Conservation (phyloP, 345 rosid genomes). For the Heritiera littoralis region DNA sequence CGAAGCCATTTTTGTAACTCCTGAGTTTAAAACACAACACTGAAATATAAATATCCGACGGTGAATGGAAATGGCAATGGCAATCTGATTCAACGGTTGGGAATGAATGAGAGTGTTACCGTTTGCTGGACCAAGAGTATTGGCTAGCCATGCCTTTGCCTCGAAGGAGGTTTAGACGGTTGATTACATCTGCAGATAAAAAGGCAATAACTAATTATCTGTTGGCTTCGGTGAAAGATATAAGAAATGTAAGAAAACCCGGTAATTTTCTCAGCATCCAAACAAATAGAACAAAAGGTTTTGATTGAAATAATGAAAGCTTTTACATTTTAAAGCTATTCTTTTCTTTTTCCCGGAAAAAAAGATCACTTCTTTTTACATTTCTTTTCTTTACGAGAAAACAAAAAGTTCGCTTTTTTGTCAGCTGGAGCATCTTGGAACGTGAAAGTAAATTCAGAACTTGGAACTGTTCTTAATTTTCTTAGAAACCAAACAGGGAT, state of each 20-base stretch:
- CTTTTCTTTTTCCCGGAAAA: background rate
- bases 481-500: slow-evolving; percentile 1
- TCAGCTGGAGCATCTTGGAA: slow-evolving; percentile 15
- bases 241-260: background rate
- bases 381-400: background rate
- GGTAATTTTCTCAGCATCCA: slow-evolving; percentile 10
- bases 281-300: background rate
- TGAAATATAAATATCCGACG: background rate
- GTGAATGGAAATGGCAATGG: background rate
- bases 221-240: slow-evolving; percentile 10
- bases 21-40: slow-evolving; percentile 33
- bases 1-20: slow-evolving; percentile 88
- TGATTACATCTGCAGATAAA: slow-evolving; percentile 65
- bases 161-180: slow-evolving; percentile 73
- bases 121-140: slow-evolving; percentile 95
- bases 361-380: slow-evolving; percentile 5
- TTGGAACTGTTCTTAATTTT: background rate
- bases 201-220: background rate
- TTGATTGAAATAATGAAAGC: background rate
- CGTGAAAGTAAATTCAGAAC: background rate
- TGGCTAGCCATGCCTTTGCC: slow-evolving; percentile 85
- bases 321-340: background rate
- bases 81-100: slow-evolving; percentile 26
- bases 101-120: slow-evolving; percentile 39
- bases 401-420: slow-evolving; percentile 5